These are phyloP conservation scores for Moniliella sp. DNA, from an alignment of 1,284 basidiomycete genomes.

Conservation along the genomic window DNA sequence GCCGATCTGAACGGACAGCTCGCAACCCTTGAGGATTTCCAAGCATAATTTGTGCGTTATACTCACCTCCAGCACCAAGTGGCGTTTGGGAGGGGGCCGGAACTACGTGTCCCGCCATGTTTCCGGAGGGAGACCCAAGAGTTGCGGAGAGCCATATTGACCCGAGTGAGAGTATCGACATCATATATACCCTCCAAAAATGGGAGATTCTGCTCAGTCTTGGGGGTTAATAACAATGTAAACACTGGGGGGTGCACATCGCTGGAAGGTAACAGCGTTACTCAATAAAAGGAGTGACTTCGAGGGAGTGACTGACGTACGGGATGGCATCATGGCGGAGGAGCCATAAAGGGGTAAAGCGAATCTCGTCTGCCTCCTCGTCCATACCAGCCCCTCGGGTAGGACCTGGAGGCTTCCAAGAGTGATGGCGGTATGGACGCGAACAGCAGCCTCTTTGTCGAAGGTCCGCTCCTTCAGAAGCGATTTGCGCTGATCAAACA, in stretches of 20 bases:
- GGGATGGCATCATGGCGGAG: conserved; percentile 45
- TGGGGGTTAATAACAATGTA: conserved; percentile 54
- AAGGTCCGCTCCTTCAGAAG: conserved; percentile 54
- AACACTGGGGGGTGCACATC: conserved; percentile 75
- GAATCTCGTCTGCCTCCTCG: conserved; percentile 48
- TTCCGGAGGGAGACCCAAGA: conserved; percentile 4
- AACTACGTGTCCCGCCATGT: too few relatives aligned
- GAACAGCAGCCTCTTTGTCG: conserved; percentile 65
- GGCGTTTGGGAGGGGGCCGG: background rate
- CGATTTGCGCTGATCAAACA: conserved; percentile 49
- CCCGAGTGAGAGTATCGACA: conserved; percentile 58
- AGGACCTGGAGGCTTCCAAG: conserved; percentile 50
- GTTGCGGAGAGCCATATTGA: conserved; percentile 49
- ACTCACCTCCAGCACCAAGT: too few relatives aligned
- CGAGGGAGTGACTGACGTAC: too few relatives aligned
- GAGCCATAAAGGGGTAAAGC: conserved; percentile 49
- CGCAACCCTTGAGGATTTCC: conserved; percentile 68
- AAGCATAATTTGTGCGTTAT: conserved; percentile 16
- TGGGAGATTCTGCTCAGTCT: conserved; percentile 43
- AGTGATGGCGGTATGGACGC: conserved; percentile 67
- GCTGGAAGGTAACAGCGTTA: conserved; percentile 40
- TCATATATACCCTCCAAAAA: conserved; percentile 61
- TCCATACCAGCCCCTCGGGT: conserved; percentile 45
- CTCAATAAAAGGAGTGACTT: too few relatives aligned
- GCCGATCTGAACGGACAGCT: conserved; percentile 56